phyloP scores from a whole-genome alignment of 345 rosid species.

The Eucalyptus guilfoylei region DNA sequence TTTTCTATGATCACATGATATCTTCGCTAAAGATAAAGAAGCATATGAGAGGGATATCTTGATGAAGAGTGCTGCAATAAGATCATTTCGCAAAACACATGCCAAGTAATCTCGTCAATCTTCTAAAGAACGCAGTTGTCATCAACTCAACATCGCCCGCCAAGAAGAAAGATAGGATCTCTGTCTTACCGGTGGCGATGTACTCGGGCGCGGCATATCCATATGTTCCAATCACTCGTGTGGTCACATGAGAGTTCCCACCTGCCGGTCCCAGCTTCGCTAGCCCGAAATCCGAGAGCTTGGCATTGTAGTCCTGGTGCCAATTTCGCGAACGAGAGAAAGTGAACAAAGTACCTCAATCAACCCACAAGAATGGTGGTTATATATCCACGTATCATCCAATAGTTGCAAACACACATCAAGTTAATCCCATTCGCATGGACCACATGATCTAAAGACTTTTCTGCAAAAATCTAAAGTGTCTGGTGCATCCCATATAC shows the following conservation, averaged over 20 bases:
- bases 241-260: constrained; percentile 68
- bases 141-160: background rate
- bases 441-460: background rate
- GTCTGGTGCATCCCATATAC: background rate
- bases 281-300: constrained; percentile 84
- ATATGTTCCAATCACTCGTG: constrained; percentile 64
- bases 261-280: constrained; percentile 66
- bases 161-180: background rate
- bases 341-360: background rate
- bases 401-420: background rate
- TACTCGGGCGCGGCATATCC: constrained; percentile 95
- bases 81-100: background rate
- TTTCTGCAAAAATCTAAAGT: background rate
- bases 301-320: constrained; percentile 49
- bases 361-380: background rate
- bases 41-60: background rate
- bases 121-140: background rate
- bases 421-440: background rate
- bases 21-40: background rate
- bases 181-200: constrained; percentile 52
- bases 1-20: background rate
- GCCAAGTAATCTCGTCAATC: background rate
- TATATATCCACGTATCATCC: background rate
- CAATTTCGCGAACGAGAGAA: background rate
- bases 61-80: background rate